Evolutionary conservation across 192 early-diverging fungal species (phyloP), one percentile per base, ranked within the genome.

Genomic region (Chytriomyces sp.): DNA sequence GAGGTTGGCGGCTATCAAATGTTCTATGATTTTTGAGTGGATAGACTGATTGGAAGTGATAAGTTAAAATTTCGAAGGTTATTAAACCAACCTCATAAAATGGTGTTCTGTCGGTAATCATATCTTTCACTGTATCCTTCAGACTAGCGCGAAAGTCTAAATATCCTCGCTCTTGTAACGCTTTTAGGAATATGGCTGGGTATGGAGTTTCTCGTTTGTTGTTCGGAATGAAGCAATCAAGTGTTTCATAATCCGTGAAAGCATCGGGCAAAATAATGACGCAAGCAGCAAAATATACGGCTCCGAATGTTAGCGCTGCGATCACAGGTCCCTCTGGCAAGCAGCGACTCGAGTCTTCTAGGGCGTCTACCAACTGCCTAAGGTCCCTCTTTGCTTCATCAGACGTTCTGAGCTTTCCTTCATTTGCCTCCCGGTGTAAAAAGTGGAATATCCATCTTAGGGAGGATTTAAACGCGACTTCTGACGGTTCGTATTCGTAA

Each of bases 11-110:
- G 49, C 34, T 56, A 85, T 75, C 10, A 85, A 61, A 25, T 78
- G 72, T 52, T 78, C 74, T 22, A 85, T 75, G 19, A 85, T 64
- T 62, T 80, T 85, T 6, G 70, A 78, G 49, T 85, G 83, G n/a
- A 85, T 78, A 28, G 73, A 79, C 83, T 84, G 64, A 26, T 17
- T 52, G 41, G 53, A 49, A 14, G 44, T 14, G 44, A 56, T 7
- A 7, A 44, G 41, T 10, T 10, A 57, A 57, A 26, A 14, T n/a
- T 49, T 3, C 14, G 44, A 49, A 22, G 44, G 44, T n/a, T 3
- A 49, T 14, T 49, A n/a, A 49, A 22, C 44, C 44, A n/a, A 84
- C 81, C 77, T 85, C 84, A 62, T 85, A 85, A 67, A 85, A 85
- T 31, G 84, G 84, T 5, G 72, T 74, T 36, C 72, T 40, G 53